phyloP scores from a whole-genome alignment of 768 basidiomycete genomes.

The Kwoniella sp. region DNA sequence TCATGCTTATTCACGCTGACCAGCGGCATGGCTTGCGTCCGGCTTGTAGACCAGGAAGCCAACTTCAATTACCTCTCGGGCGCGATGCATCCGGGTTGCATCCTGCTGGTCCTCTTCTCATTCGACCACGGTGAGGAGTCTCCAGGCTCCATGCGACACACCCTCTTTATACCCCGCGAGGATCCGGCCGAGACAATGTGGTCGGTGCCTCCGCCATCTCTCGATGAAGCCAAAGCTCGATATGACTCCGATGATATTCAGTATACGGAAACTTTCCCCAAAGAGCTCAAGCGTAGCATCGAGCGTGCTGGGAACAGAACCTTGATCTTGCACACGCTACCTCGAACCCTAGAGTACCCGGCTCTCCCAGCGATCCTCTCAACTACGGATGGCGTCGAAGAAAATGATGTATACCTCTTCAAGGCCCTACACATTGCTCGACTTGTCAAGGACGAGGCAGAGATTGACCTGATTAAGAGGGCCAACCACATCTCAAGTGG shows the following conservation, averaged over 20 bases:
- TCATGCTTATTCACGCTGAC: background rate
- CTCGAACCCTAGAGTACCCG: slow-evolving; percentile 36
- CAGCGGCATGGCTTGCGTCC: background rate
- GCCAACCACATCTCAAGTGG: slow-evolving; percentile 83
- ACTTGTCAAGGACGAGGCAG: slow-evolving; percentile 68
- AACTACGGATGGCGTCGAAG: slow-evolving; percentile 38
- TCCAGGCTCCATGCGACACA: slow-evolving; percentile 36
- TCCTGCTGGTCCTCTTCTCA: slow-evolving; percentile 60
- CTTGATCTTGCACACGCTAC: slow-evolving; percentile 38
- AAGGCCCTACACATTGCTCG: slow-evolving; percentile 74
- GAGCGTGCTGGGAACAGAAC: background rate
- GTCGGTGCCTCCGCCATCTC: slow-evolving; percentile 75
- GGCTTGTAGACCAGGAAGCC: slow-evolving; percentile 57
- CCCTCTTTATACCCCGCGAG: slow-evolving; percentile 74
- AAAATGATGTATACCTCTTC: slow-evolving; percentile 62
- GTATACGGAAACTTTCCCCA: slow-evolving; percentile 54
- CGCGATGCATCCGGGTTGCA: slow-evolving; percentile 67
- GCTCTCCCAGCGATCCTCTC: slow-evolving; percentile 34
- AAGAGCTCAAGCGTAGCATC: background rate
- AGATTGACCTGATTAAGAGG: slow-evolving; percentile 68
- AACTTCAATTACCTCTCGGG: slow-evolving; percentile 87
- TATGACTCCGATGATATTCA: slow-evolving; percentile 53
- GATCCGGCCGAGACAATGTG: slow-evolving; percentile 64
- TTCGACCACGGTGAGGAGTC: slow-evolving; percentile 36
- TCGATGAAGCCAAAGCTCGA: slow-evolving; percentile 55